Base-by-base conservation (phyloP, 2,329 filamentous ascomycete genomes). In the Colletotrichum orbiculare region DNA sequence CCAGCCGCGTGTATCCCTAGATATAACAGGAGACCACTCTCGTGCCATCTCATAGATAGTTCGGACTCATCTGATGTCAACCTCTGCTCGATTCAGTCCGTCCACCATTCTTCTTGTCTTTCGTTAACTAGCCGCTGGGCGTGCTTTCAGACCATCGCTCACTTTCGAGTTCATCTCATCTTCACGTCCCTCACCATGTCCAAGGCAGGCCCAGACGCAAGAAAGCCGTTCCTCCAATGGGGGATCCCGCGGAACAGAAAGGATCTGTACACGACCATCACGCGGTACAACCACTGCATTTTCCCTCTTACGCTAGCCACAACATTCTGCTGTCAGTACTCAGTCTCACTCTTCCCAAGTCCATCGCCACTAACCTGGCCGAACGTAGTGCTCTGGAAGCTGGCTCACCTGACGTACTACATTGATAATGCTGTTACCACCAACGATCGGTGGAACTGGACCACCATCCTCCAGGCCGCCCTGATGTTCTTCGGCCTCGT, bases 211-310 rank as follows among this genome's bases (percentile, higher is more conserved):
- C 34, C 46, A 7, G 53, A 46, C 10, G 42, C 53, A 8, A 13
- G 15, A 10, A 55, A 55, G 8, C 53, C 53, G 25, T 13, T 41
- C 43, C 45, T 46, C n/a, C 54, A n/a, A 2, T 38, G 17, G 10
- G 54, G 9, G 11, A 43, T 48, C 12, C 45, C 54, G 1, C 45
- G 45, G 6, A 50, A 45, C 0, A 58, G 54, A 38, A 58, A 58
- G 42, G 45, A 58, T 9, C 34, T 58, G 45, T 58, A 58, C 4
- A 48, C 25, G 17, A 49, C 45, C 15, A 58, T 58, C 3, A 58
- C 17, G 10, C 48, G 42, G 13, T 58, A 58, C 25, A 58, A 58
- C 13, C 42, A 38, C 13, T 58, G 37, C 37, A 41, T 58, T 37
- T 58, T 58, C n/a, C 54, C 54, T 0, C 2, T 49, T 33, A 58